Percentiles rank a stretch among this genome's conserved stretches.
These are phyloP conservation scores for Botryotinia convoluta DNA, from an alignment of 2,329 filamentous ascomycete genomes.

Conservation along the genomic window DNA sequence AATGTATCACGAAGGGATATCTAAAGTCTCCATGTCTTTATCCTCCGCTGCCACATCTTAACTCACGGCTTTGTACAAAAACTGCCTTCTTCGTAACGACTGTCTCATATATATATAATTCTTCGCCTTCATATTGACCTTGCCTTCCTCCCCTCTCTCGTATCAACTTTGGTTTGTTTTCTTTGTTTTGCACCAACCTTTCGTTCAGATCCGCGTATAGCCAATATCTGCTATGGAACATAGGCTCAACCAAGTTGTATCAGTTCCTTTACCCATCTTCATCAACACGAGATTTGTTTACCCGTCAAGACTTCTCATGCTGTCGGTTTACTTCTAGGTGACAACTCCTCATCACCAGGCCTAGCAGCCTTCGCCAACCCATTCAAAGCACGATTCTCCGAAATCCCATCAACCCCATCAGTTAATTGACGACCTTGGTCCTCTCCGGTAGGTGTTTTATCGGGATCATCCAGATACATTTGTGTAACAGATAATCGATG, in stretches of 20 bases:
- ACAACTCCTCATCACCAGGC: background rate
- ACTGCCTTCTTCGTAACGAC: background rate
- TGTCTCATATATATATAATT: background rate
- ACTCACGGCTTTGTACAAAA: background rate
- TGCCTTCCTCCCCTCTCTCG: background rate
- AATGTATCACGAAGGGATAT: background rate
- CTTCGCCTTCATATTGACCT: too few species aligned
- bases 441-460: background rate
- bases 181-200: background rate
- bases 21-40: background rate
- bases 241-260: too few species aligned
- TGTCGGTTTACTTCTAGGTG: conserved; percentile 10
- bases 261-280: background rate
- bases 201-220: background rate
- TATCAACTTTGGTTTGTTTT: background rate
- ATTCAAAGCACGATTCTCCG: background rate
- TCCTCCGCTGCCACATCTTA: background rate
- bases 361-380: background rate
- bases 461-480: background rate
- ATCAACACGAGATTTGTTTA: background rate
- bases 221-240: background rate
- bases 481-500: background rate
- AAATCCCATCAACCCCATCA: background rate
- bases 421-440: background rate
- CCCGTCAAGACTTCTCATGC: background rate